These are phyloP conservation scores for Cytospora piceae DNA, from an alignment of 2,329 filamentous ascomycete species.

Conservation along the genomic window DNA sequence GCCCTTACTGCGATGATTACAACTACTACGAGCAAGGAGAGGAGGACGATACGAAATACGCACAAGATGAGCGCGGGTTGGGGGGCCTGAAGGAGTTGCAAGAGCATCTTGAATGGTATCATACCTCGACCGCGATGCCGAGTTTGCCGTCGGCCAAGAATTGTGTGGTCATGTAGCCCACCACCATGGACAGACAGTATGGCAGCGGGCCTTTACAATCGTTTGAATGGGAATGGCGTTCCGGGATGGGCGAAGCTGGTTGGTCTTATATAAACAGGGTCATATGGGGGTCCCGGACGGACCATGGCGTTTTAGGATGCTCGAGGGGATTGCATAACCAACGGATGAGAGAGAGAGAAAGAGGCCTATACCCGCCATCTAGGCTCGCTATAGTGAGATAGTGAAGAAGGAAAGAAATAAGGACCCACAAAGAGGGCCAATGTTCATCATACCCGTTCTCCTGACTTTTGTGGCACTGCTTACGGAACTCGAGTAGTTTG, in stretches of 20 bases:
- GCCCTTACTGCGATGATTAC: slow-evolving; percentile 61
- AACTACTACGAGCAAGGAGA: slow-evolving; percentile 53
- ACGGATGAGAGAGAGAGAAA: slow-evolving; percentile 3
- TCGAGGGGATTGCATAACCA: slow-evolving; percentile 7
- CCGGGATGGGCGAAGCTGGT: not conserved
- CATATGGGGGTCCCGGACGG: slow-evolving; percentile 1
- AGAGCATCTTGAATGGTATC: slow-evolving; percentile 62
- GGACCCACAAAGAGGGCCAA: slow-evolving; percentile 1
- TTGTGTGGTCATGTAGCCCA: slow-evolving; percentile 52
- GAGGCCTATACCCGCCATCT: not conserved
- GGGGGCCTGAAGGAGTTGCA: slow-evolving; percentile 53
- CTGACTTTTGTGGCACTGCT: not conserved
- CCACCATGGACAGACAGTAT: not conserved
- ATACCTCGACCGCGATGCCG: slow-evolving; percentile 48
- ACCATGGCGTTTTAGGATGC: slow-evolving; percentile 13
- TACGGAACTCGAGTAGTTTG: too few species aligned
- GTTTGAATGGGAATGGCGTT: slow-evolving; percentile 16
- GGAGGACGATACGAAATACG: slow-evolving; percentile 52
- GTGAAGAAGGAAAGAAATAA: not conserved
- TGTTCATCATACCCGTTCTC: slow-evolving; percentile 13
- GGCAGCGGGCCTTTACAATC: not conserved
- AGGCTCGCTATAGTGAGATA: not conserved
- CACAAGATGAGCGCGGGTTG: slow-evolving; percentile 53
- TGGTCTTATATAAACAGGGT: slow-evolving; percentile 6
- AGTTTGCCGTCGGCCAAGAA: slow-evolving; percentile 39